Base-by-base conservation (phyloP, 164 flowering plant species). In the Umbilicus rupestris region DNA sequence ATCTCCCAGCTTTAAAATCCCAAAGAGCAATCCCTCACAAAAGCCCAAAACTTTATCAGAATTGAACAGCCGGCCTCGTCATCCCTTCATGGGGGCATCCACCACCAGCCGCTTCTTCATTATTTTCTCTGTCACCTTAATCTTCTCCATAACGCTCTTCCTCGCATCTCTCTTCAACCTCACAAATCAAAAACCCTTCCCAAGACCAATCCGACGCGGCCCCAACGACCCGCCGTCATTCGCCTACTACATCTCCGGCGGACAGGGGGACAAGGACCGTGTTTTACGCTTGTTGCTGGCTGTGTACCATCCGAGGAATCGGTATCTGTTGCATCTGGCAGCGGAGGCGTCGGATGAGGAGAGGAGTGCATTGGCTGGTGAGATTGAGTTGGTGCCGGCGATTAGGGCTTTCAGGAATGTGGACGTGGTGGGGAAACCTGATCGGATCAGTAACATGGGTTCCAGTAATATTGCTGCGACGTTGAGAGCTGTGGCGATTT, bases 291-390 rank as follows among this genome's bases (percentile, higher is more conserved):
- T 94, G 7, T 58, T 94, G 68, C 83, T 89, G 0, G 89, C 99
- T 0, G 88, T 92, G 3, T 94, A 94, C 72, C 97, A 92, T 55
- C 99, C 97, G 1, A 70, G 97, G 55, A 94, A 94, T 64, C 83
- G 87, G 52, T 94, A 94, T 62, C 73, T 94, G 30, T 72, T 94
- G 73, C 97, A 91, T 73, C 84, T 94, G 6, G 77, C 72, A 12
- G 35, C 81, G 3, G 96, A 87, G 9, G 96, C 96, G 5, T 66
- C 84, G 0, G 78, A 76, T 20, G 82, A 76, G 1, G 97, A 94
- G 70, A 75, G 99, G 71, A 49, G 41, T 17, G 50, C 63, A 44
- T 68, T 94, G 44, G 86, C 82, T 5, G 73, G 66, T 7, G 76
- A 81, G 37, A 86, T 94, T 35, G 74, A 69, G 41, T 71, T 86